Base-by-base conservation (phyloP, 768 basidiomycete genomes). In the Bullera alba region DNA sequence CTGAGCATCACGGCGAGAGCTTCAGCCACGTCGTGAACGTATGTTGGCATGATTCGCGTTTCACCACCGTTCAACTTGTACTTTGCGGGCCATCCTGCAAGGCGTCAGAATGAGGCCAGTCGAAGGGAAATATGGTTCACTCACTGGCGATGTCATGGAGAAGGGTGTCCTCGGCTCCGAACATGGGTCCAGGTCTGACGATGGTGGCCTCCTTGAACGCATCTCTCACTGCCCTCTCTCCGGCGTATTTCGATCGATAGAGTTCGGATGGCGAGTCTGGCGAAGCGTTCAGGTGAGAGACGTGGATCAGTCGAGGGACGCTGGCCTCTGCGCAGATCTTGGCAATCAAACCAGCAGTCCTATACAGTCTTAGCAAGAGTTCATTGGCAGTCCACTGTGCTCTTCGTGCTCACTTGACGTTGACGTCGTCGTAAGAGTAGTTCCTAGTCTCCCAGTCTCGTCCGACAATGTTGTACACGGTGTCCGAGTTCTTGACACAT, bases 391-490 rank as follows among this genome's bases (percentile, higher is more conserved):
- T 12, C 25, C 12, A 26, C 12, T 14, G 12, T 26, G 23, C n/a
- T 32, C 21, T 16, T 16, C 3, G 5, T 10, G 25, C 27, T 53
- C 48, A 61, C 55, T 77, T 74, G 41, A 85, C 83, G 69, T 95
- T 84, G 21, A 95, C 87, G 48, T 84, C 83, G 42, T 79, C 75
- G 74, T 79, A 92, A 66, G 80, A 77, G 75, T 86, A 97, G 76
- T 95, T 96, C 93, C 93, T 93, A 53, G 95, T 99, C 76, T 88
- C 86, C 70, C 84, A 93, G 71, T 97, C 87, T 44, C 92, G 78
- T 17, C 93, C 91, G 44, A 87, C 84, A 50, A 96, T 84, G 75
- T 96, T 97, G 77, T 91, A 95, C 19, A 99, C 95, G 4, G 85
- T 86, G 70, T 97, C 89, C 17, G 93, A 96, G 74, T 95, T 90